Evolutionary conservation across 1,284 basidiomycete species (phyloP).

Genomic region (Sutorius eximius): DNA sequence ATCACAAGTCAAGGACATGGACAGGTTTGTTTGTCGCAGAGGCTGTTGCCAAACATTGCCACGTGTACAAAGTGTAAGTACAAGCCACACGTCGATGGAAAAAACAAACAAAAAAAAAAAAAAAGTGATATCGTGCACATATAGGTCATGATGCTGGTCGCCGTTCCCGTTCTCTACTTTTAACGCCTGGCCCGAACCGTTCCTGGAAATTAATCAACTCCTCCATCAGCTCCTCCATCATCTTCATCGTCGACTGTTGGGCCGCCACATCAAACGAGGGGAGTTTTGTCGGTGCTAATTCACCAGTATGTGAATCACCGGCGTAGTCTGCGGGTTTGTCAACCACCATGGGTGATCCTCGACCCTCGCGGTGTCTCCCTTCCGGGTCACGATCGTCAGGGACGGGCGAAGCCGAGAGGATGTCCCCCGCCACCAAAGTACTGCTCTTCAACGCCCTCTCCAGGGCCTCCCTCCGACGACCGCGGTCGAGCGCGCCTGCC

Average conservation of each 20-base stretch:
- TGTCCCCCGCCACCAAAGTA: constrained; percentile 6
- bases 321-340: constrained; percentile 15
- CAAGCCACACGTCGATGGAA: background rate
- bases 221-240: constrained; percentile 87
- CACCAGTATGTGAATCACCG: constrained; percentile 6
- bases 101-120: constrained; percentile 1
- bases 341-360: constrained; percentile 29
- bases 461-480: constrained; percentile 65
- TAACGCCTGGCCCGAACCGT: constrained; percentile 65
- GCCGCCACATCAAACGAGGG: constrained; percentile 5
- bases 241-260: constrained; percentile 58
- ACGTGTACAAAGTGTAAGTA: constrained; percentile 14
- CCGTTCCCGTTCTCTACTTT: constrained; percentile 58
- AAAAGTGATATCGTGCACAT: constrained; percentile 15
- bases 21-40: constrained; percentile 26
- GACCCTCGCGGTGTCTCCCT: constrained; percentile 11
- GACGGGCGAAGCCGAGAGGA: constrained; percentile 5
- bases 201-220: constrained; percentile 88
- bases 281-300: constrained; percentile 8
- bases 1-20: background rate
- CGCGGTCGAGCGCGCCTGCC: constrained; percentile 71
- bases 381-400: constrained; percentile 20
- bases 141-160: constrained; percentile 40
- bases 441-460: constrained; percentile 52
- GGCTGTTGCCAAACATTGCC: constrained; percentile 31